Percentiles rank a stretch among this genome's conserved stretches.
phyloP scores from a whole-genome alignment of 2,329 filamentous ascomycete species.

The Dactylellina leptospora region DNA sequence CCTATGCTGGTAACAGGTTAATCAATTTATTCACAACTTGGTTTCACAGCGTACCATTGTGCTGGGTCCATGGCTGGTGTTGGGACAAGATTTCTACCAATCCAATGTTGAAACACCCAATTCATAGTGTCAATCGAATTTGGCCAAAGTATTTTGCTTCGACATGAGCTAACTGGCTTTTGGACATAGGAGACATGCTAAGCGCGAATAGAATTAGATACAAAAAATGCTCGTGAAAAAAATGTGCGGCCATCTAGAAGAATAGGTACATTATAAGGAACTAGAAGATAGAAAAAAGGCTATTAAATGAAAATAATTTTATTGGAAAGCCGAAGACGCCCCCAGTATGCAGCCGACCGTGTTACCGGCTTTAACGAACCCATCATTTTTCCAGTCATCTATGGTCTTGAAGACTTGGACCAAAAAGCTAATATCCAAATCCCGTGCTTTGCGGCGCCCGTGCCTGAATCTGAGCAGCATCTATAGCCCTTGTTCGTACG shows the following conservation, averaged over 20 bases:
- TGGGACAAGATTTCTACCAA: too few relatives aligned
- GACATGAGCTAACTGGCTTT: too few relatives aligned
- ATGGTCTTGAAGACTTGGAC: constrained; percentile 1
- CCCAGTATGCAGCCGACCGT: constrained; percentile 41
- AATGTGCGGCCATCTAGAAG: constrained; percentile 5
- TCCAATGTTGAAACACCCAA: too few relatives aligned
- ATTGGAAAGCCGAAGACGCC: constrained; percentile 19
- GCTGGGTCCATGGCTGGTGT: too few relatives aligned
- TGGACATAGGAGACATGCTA: too few relatives aligned
- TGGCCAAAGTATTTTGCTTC: too few relatives aligned
- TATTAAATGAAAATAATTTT: constrained; percentile 23
- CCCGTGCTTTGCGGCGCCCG: constrained; percentile 19
- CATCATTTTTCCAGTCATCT: not conserved
- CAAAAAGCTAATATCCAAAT: constrained; percentile 25
- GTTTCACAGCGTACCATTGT: too few relatives aligned
- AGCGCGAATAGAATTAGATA: too few relatives aligned
- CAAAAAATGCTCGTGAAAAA: not conserved
- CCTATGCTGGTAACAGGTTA: too few relatives aligned
- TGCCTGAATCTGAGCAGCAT: constrained; percentile 3
- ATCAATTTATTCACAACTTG: too few relatives aligned
- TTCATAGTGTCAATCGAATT: too few relatives aligned
- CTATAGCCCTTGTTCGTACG: not conserved
- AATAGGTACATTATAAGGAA: constrained; percentile 3
- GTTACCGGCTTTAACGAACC: not conserved
- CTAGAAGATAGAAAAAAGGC: constrained; percentile 6